These are phyloP conservation scores for Apiospora malaysiana DNA, from an alignment of 2,329 filamentous ascomycete species.

Conservation along the genomic window DNA sequence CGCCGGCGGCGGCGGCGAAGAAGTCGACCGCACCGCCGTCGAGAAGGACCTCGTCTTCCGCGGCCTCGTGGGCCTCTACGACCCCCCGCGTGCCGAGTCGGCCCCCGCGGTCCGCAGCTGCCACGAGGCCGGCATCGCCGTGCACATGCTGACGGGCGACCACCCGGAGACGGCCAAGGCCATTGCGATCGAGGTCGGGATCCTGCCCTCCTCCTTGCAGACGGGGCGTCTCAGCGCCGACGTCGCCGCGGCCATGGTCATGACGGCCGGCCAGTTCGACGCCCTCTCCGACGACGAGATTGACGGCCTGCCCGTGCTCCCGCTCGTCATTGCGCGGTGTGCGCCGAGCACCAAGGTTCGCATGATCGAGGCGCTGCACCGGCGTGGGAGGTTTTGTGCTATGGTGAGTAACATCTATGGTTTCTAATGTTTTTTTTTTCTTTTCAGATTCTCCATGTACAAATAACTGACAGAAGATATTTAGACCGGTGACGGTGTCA, in stretches of 20 bases:
- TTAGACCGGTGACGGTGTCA: conserved; percentile 73
- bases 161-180: conserved; percentile 68
- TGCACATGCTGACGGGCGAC: conserved; percentile 73
- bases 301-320: conserved; percentile 67
- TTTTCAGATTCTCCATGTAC: no score
- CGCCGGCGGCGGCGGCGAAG: conserved; percentile 33
- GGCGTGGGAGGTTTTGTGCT: conserved; percentile 68
- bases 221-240: conserved; percentile 63
- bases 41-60: conserved; percentile 68
- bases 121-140: conserved; percentile 66
- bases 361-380: conserved; percentile 76
- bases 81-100: conserved; percentile 73
- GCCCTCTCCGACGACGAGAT: conserved; percentile 67
- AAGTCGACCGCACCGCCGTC: conserved; percentile 57
- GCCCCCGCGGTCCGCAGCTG: conserved; percentile 63
- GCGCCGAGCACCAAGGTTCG: conserved; percentile 74
- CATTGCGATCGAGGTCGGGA: conserved; percentile 67
- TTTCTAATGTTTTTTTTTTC: no score
- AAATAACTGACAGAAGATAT: no score
- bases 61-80: conserved; percentile 73
- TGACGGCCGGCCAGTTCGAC: conserved; percentile 70
- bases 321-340: conserved; percentile 72
- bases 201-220: conserved; percentile 55
- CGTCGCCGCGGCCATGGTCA: conserved; percentile 63
- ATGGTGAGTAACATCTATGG: conserved; percentile 56